Evolutionary conservation across 2,329 filamentous ascomycete species (phyloP).

Genomic region (Akanthomyces lecanii): DNA sequence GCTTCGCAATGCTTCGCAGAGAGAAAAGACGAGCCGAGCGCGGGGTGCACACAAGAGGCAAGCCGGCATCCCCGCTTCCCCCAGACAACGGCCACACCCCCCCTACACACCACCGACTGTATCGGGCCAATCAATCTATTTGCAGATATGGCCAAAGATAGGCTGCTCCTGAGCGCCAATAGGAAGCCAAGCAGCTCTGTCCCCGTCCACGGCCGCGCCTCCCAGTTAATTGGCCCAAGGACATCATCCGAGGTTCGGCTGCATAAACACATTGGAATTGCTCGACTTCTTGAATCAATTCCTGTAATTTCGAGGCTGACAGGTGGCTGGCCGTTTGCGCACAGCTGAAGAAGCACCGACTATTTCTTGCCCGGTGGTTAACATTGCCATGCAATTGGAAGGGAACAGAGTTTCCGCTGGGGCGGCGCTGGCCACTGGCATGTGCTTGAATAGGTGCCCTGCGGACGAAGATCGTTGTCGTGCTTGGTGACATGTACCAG

Average conservation of each 20-base stretch:
- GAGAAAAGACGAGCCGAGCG: background rate
- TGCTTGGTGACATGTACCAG: too few species aligned
- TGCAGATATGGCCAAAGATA: conserved; percentile 12
- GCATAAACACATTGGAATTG: background rate
- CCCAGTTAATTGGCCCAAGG: background rate
- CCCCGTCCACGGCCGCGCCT: too few species aligned
- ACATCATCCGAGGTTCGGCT: background rate
- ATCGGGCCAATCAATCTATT: conserved; percentile 16
- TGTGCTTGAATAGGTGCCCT: background rate
- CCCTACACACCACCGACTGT: background rate
- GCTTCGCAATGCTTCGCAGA: background rate
- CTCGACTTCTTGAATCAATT: background rate
- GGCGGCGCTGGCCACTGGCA: background rate
- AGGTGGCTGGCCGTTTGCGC: background rate
- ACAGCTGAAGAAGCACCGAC: too few species aligned
- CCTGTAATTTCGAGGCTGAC: background rate
- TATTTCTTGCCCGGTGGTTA: too few species aligned
- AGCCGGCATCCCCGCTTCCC: background rate
- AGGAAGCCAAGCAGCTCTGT: background rate
- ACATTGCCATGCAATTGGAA: too few species aligned
- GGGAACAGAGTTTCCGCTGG: too few species aligned
- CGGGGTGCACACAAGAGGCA: background rate
- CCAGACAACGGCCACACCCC: background rate
- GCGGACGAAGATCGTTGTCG: background rate
- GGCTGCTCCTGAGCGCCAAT: conserved; percentile 3